Evolutionary conservation across 2,329 filamentous ascomycete genomes (phyloP), one percentile per base, ranked within the genome.

Genomic region (Pseudogymnoascus sp.): DNA sequence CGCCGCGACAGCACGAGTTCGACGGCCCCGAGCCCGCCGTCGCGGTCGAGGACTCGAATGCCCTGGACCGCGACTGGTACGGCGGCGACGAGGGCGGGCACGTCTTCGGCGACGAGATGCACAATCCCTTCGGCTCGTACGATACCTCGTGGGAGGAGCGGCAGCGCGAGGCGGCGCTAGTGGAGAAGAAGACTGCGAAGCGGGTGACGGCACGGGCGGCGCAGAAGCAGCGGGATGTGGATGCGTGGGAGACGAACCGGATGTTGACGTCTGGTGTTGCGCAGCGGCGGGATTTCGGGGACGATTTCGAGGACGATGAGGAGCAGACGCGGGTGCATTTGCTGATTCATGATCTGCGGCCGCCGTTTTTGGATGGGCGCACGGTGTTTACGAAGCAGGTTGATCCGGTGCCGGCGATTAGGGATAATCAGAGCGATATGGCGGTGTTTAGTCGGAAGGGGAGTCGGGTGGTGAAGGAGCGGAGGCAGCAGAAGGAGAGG

Each of bases 241-340:
- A 99, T 76, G 93, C 93, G 0, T 99, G 95, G 95, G 96, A 99
- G 76, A 95, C 93, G 15, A 99, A 99, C 74, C 90, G 95, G 65
- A 97, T 99, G 95, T 82, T 99, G 65, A 95, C 93, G 1, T 97
- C 93, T 19, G 93, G 93, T 64, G 93, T 99, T 17, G 95, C 95
- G 17, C 96, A 99, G 75, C 82, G 93, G 71, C 82, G 91, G 68
- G 90, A 95, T 70, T 85, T 91, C 73, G 87, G 87, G 23, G 83
- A 85, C 59, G 91, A 95, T 72, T 96, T 97, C 71, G 88, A 88
- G 61, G 88, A 96, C 67, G 95, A 99, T 67, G 89, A 97, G 60
- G 95, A 99, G 72, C 87, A 86, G 23, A 96, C 89, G 7, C 83
- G 96, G 65, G 86, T 97, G 13, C 95, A 99, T 78, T 78, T 99